Evolutionary conservation across 1,284 basidiomycete genomes (phyloP).

Genomic region (Athelia psychrophila): DNA sequence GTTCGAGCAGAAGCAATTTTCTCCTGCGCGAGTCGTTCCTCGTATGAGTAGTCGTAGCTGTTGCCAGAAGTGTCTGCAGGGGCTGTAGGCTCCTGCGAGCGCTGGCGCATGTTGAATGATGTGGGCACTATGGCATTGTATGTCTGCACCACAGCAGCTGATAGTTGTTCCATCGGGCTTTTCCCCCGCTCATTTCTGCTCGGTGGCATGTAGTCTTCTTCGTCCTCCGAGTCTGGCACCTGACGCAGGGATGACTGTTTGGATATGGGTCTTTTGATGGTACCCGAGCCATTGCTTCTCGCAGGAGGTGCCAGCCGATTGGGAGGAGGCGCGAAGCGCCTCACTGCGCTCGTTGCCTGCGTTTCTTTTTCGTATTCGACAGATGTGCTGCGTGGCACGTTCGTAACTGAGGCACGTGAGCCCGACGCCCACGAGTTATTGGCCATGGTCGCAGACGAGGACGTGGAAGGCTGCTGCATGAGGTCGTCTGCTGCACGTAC

Average conservation of each 20-base stretch:
- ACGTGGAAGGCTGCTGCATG: constrained; percentile 19
- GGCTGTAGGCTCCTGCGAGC: constrained; percentile 48
- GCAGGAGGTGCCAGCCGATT: constrained; percentile 15
- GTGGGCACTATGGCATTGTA: constrained; percentile 47
- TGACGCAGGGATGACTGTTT: constrained; percentile 46
- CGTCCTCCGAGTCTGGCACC: constrained; percentile 66
- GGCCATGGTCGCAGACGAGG: constrained; percentile 45
- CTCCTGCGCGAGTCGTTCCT: constrained; percentile 60
- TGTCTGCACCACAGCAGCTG: constrained; percentile 44
- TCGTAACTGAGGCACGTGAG: constrained; percentile 33
- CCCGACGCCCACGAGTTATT: constrained; percentile 66
- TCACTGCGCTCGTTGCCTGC: constrained; percentile 46
- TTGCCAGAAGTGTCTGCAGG: constrained; percentile 26
- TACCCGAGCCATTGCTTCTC: constrained; percentile 1
- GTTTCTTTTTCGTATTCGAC: constrained; percentile 74
- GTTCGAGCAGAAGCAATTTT: constrained; percentile 21
- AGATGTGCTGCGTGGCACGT: constrained; percentile 66
- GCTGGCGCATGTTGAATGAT: constrained; percentile 59
- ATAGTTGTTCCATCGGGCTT: constrained; percentile 53
- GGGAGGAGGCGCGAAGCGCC: constrained; percentile 50
- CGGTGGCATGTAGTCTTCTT: constrained; percentile 33
- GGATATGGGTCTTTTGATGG: constrained; percentile 39
- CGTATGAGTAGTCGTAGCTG: constrained; percentile 76
- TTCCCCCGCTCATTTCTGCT: constrained; percentile 43
- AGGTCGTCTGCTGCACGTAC: constrained; percentile 50